These are phyloP conservation scores for Boletus reticulatus DNA, from an alignment of 768 basidiomycete genomes.

Conservation along the genomic window DNA sequence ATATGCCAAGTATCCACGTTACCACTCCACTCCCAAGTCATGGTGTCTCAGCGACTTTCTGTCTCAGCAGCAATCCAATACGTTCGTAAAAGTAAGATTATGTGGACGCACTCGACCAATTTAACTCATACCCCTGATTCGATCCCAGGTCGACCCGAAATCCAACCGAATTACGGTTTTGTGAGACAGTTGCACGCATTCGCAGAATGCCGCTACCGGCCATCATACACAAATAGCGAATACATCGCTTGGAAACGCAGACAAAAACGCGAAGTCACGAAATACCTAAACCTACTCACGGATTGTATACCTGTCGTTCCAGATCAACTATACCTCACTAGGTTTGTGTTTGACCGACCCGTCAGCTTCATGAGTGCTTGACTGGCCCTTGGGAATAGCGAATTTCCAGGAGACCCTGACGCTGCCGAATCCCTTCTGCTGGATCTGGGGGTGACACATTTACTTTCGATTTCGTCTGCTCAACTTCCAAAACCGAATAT, in stretches of 20 bases:
- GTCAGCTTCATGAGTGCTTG: background rate
- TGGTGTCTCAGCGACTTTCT: slow-evolving; percentile 44
- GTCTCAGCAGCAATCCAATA: slow-evolving; percentile 45
- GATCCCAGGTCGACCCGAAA: slow-evolving; percentile 34
- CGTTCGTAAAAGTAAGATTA: slow-evolving; percentile 46
- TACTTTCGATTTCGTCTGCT: slow-evolving; percentile 56
- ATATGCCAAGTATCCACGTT: slow-evolving; percentile 1
- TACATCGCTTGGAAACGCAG: slow-evolving; percentile 61
- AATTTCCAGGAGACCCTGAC: slow-evolving; percentile 53
- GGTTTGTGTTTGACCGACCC: slow-evolving; percentile 30
- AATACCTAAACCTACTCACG: slow-evolving; percentile 48
- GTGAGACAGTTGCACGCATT: slow-evolving; percentile 58
- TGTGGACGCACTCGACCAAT: background rate
- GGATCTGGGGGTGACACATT: slow-evolving; percentile 52
- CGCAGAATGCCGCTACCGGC: slow-evolving; percentile 47
- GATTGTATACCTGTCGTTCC: slow-evolving; percentile 54
- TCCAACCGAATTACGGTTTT: slow-evolving; percentile 48
- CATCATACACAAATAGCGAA: slow-evolving; percentile 38
- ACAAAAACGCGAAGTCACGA: slow-evolving; percentile 50
- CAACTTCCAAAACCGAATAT: slow-evolving; percentile 35
- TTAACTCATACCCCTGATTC: slow-evolving; percentile 12
- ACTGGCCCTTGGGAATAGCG: slow-evolving; percentile 32
- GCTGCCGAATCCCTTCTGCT: slow-evolving; percentile 49
- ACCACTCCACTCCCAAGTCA: slow-evolving; percentile 37
- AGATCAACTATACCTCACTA: slow-evolving; percentile 50